These are phyloP conservation scores for Calonectria hawksworthii DNA, from an alignment of 2,329 filamentous ascomycete genomes.

Conservation along the genomic window DNA sequence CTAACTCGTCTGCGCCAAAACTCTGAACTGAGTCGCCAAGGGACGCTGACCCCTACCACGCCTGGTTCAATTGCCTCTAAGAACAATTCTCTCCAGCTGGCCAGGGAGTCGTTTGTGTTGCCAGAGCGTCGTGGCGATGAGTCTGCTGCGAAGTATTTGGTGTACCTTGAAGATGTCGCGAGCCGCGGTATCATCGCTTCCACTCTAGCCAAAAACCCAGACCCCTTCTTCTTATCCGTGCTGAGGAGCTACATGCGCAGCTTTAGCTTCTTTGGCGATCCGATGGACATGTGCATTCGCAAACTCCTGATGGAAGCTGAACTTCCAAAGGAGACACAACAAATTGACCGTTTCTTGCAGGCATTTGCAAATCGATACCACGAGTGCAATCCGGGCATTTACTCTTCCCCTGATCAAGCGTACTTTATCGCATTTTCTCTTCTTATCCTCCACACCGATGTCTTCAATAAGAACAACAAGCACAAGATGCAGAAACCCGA, in stretches of 20 bases:
- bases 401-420: slow-evolving; percentile 90
- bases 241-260: slow-evolving; percentile 95
- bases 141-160: slow-evolving; percentile 89
- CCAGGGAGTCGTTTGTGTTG: slow-evolving; percentile 77
- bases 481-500: slow-evolving; percentile 98
- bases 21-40: slow-evolving; percentile 79
- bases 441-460: slow-evolving; percentile 95
- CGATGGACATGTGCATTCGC: slow-evolving; percentile 96
- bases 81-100: slow-evolving; percentile 84
- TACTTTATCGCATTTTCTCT: slow-evolving; percentile 98
- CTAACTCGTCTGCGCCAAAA: slow-evolving; percentile 85
- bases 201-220: slow-evolving; percentile 86
- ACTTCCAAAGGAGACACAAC: slow-evolving; percentile 95
- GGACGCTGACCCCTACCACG: slow-evolving; percentile 77
- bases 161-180: slow-evolving; percentile 84
- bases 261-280: slow-evolving; percentile 95
- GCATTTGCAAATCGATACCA: slow-evolving; percentile 97
- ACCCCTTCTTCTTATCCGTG: slow-evolving; percentile 86
- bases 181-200: slow-evolving; percentile 87
- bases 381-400: slow-evolving; percentile 98
- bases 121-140: slow-evolving; percentile 90
- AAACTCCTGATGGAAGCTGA: slow-evolving; percentile 98
- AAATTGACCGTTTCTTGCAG: slow-evolving; percentile 94
- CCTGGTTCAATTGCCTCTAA: slow-evolving; percentile 81
- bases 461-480: slow-evolving; percentile 99